These are phyloP conservation scores for Lichtheimia hyalospora DNA, from an alignment of 371 early-diverging fungal species.

Conservation along the genomic window DNA sequence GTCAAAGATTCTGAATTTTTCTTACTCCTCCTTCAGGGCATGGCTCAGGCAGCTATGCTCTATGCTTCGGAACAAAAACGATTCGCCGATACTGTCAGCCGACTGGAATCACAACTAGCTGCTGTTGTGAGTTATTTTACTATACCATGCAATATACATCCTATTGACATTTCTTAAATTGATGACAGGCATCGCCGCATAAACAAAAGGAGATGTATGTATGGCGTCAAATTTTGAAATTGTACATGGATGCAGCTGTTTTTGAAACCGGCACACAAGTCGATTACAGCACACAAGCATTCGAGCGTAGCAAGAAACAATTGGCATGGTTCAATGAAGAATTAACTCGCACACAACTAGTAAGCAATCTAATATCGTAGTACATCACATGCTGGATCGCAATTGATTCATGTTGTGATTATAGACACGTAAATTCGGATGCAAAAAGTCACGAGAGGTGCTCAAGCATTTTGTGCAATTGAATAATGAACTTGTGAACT, in stretches of 20 bases:
- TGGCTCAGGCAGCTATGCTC: constrained; percentile 45
- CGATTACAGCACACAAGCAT: constrained; percentile 30
- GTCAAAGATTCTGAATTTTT: constrained; percentile 61
- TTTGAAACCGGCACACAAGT: constrained; percentile 54
- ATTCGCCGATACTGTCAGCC: constrained; percentile 38
- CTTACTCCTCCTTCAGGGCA: constrained; percentile 46
- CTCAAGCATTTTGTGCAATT: constrained; percentile 60
- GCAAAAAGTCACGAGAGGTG: constrained; percentile 40
- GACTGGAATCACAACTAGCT: constrained; percentile 38
- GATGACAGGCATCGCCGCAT: constrained; percentile 43
- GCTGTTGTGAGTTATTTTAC: constrained; percentile 30
- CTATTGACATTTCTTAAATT: too few species aligned
- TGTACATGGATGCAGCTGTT: constrained; percentile 66
- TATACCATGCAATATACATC: too few species aligned
- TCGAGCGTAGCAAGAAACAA: constrained; percentile 51
- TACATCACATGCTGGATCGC: not conserved
- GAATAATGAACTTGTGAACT: constrained; percentile 64
- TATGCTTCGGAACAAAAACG: constrained; percentile 38
- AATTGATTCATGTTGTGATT: not conserved
- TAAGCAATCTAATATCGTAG: constrained; percentile 1
- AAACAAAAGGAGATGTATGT: constrained; percentile 60
- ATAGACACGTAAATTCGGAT: constrained; percentile 22
- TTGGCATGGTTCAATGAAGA: constrained; percentile 60
- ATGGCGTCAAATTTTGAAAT: constrained; percentile 72
- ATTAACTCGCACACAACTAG: constrained; percentile 36